These are phyloP conservation scores for Mycena rebaudengoi DNA, from an alignment of 768 basidiomycete species.

Conservation along the genomic window DNA sequence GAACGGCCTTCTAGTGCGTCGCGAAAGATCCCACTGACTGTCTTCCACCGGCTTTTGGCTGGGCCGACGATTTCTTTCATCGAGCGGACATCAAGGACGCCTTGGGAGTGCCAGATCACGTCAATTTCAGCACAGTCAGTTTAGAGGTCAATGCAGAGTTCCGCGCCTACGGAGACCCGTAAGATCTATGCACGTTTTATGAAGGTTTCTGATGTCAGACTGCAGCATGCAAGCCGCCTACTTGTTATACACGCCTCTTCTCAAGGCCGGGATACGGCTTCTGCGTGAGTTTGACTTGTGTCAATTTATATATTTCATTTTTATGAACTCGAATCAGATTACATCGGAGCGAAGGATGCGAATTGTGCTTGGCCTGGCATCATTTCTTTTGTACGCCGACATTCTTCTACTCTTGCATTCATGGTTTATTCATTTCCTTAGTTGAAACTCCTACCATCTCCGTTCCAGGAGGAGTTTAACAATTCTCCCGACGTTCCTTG, in stretches of 20 bases:
- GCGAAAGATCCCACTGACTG: constrained; percentile 12
- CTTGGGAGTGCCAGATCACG: constrained; percentile 27
- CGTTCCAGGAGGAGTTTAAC: constrained; percentile 35
- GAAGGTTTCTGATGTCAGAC: background rate
- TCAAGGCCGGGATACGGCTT: constrained; percentile 36
- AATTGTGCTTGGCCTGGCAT: constrained; percentile 40
- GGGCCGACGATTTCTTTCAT: constrained; percentile 31
- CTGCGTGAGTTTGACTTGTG: constrained; percentile 30
- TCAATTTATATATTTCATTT: background rate
- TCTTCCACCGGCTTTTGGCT: constrained; percentile 23
- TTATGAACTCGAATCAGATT: constrained; percentile 30
- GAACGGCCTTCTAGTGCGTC: background rate
- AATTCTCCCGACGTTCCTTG: constrained; percentile 36
- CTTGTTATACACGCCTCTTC: constrained; percentile 34
- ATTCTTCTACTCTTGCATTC: background rate
- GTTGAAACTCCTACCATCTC: constrained; percentile 33
- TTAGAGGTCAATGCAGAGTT: constrained; percentile 23
- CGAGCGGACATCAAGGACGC: constrained; percentile 16
- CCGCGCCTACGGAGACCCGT: constrained; percentile 29
- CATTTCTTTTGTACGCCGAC: constrained; percentile 28
- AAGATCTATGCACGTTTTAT: background rate
- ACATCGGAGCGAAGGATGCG: constrained; percentile 38
- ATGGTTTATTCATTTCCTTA: background rate
- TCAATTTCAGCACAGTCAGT: constrained; percentile 27
- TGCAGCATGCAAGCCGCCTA: constrained; percentile 22